A percentile compares a stretch with the other conserved stretches of the same genome.
Conservation (phyloP, 306 rosid species). For the Glycyrrhiza uralensis region DNA sequence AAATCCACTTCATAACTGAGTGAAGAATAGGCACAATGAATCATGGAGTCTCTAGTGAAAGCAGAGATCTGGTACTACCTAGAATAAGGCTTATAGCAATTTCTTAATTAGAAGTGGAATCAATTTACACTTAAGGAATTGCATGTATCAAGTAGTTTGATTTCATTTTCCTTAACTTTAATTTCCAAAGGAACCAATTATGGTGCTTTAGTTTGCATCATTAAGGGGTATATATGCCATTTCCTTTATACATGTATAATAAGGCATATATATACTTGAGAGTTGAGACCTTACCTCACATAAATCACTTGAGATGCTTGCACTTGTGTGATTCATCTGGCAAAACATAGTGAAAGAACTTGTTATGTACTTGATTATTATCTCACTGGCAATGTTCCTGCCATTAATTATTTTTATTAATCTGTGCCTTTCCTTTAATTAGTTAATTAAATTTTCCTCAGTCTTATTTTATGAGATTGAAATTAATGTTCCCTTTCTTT, state of each 20-base stretch:
- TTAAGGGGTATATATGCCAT: neutral
- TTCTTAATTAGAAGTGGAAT: neutral
- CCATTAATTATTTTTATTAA: neutral
- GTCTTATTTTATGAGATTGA: too few relatives aligned
- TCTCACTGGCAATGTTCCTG: neutral
- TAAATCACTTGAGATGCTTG: neutral
- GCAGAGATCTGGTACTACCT: constrained; percentile 30
- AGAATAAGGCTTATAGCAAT: neutral
- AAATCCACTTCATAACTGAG: constrained; percentile 71
- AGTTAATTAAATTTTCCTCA: neutral
- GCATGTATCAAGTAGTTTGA: neutral
- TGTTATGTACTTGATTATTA: neutral
- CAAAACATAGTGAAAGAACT: neutral
- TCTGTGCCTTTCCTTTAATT: neutral
- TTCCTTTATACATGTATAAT: constrained; percentile 4
- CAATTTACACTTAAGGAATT: neutral
- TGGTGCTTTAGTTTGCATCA: constrained; percentile 7
- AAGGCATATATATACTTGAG: neutral
- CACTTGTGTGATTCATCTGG: constrained; percentile 1
- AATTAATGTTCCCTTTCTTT: too few relatives aligned
- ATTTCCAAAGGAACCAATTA: neutral
- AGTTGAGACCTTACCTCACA: neutral
- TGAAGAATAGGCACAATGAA: neutral
- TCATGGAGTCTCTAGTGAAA: neutral
- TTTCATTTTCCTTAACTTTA: neutral